Evolutionary conservation across 352 stramenopile species (phyloP).

Genomic region (Phytophthora citrophthora): DNA sequence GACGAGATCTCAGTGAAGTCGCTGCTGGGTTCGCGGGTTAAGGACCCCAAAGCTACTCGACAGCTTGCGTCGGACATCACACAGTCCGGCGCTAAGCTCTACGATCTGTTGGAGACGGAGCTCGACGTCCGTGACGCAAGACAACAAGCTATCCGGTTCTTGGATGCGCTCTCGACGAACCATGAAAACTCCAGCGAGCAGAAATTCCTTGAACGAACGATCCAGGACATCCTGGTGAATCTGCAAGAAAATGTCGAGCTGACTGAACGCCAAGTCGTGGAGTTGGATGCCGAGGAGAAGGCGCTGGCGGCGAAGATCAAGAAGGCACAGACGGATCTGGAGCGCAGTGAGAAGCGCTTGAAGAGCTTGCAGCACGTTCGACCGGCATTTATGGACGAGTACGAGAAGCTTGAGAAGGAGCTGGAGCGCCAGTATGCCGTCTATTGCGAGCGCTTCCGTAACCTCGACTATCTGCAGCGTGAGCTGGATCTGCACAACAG

Average conservation of each 20-base stretch:
- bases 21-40: slow-evolving; percentile 76
- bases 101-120: slow-evolving; percentile 93
- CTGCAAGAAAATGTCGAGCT: slow-evolving; percentile 89
- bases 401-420: slow-evolving; percentile 97
- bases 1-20: slow-evolving; percentile 77
- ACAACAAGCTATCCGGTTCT: slow-evolving; percentile 90
- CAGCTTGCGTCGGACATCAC: slow-evolving; percentile 94
- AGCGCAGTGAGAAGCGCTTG: slow-evolving; percentile 95
- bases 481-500: slow-evolving; percentile 92
- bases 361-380: slow-evolving; percentile 92
- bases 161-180: slow-evolving; percentile 91
- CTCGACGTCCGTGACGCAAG: slow-evolving; percentile 86
- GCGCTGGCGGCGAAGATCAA: slow-evolving; percentile 93
- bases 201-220: slow-evolving; percentile 87
- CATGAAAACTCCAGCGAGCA: slow-evolving; percentile 87
- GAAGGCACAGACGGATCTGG: slow-evolving; percentile 94
- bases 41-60: slow-evolving; percentile 91
- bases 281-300: slow-evolving; percentile 94
- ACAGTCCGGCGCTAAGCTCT: slow-evolving; percentile 91
- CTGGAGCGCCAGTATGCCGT: slow-evolving; percentile 95
- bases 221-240: slow-evolving; percentile 75
- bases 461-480: slow-evolving; percentile 96
- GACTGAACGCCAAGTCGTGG: slow-evolving; percentile 88
- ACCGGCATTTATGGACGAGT: slow-evolving; percentile 98
- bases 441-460: slow-evolving; percentile 95